These are phyloP conservation scores for Coleophoma crateriformis DNA, from an alignment of 2,329 filamentous ascomycete genomes.

Conservation along the genomic window DNA sequence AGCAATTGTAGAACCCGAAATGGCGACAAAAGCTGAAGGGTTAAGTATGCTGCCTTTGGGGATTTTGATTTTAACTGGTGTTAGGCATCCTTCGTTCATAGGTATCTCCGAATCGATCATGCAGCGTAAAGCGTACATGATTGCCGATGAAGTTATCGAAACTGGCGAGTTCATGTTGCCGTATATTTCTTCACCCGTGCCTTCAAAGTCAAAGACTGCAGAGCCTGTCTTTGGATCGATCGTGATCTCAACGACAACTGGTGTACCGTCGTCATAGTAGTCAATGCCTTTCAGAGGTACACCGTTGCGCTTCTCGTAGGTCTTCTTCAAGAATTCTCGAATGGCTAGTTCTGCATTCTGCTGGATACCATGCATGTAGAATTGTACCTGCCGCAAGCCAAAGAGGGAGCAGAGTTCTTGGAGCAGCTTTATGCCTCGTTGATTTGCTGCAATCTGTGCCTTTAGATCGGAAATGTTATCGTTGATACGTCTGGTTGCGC, in stretches of 20 bases:
- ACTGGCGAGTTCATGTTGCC: constrained; percentile 72
- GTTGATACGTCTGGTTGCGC: constrained; percentile 66
- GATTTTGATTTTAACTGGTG: constrained; percentile 65
- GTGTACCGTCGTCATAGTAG: constrained; percentile 48
- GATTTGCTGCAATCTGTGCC: constrained; percentile 76
- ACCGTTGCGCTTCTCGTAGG: constrained; percentile 53
- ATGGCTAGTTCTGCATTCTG: constrained; percentile 1
- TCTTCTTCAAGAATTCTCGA: constrained; percentile 17
- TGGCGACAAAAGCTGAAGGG: constrained; percentile 67
- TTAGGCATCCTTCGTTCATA: constrained; percentile 75
- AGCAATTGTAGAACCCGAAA: constrained; percentile 74
- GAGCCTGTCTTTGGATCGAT: constrained; percentile 68
- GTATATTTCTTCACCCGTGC: constrained; percentile 71
- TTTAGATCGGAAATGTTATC: constrained; percentile 76
- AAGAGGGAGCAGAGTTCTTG: constrained; percentile 67
- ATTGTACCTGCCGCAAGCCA: constrained; percentile 65
- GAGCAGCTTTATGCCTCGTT: constrained; percentile 73
- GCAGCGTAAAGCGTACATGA: constrained; percentile 76
- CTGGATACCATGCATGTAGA: constrained; percentile 69
- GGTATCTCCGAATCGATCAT: constrained; percentile 75
- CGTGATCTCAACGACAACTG: neutral
- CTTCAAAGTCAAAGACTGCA: constrained; percentile 69
- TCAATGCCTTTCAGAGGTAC: constrained; percentile 65
- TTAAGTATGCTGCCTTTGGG: constrained; percentile 64
- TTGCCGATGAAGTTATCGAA: constrained; percentile 73